Conservation (phyloP, 352 stramenopile species). For the Proteromonas lacertae region DNA sequence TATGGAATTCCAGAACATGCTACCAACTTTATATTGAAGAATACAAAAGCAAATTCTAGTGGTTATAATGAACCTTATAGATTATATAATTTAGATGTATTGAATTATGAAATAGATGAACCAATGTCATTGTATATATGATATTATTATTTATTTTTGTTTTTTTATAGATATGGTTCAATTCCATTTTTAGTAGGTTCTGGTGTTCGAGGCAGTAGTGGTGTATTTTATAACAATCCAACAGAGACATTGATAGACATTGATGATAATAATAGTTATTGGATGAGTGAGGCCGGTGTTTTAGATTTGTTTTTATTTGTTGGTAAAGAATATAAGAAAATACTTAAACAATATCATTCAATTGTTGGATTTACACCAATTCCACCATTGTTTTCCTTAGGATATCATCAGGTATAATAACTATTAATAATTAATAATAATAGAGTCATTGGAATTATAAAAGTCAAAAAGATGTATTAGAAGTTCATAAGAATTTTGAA, state of each 20-base stretch:
- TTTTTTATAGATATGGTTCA: not conserved
- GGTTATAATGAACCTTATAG: slow-evolving; percentile 77
- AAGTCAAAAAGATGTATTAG: slow-evolving; percentile 35
- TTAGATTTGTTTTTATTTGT: slow-evolving; percentile 81
- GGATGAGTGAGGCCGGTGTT: slow-evolving; percentile 68
- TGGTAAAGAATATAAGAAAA: slow-evolving; percentile 28
- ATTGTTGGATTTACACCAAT: slow-evolving; percentile 59
- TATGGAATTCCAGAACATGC: slow-evolving; percentile 93
- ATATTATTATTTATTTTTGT: not conserved
- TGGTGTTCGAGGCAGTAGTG: slow-evolving; percentile 10
- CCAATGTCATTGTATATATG: slow-evolving; percentile 64
- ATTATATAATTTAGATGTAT: slow-evolving; percentile 96
- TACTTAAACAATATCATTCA: slow-evolving; percentile 55
- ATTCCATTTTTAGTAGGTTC: not conserved
- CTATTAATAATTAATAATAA: slow-evolving; percentile 39
- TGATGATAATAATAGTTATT: slow-evolving; percentile 32
- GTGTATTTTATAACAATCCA: slow-evolving; percentile 94
- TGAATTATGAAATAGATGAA: slow-evolving; percentile 93
- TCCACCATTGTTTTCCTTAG: slow-evolving; percentile 70
- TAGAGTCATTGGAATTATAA: slow-evolving; percentile 99
- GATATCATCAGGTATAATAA: not conserved
- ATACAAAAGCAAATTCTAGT: slow-evolving; percentile 19
- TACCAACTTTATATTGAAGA: slow-evolving; percentile 53
- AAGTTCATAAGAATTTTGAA: slow-evolving; percentile 49
- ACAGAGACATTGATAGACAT: slow-evolving; percentile 95